Conservation (phyloP, 768 basidiomycete genomes). For the Thelephora ganbajun region DNA sequence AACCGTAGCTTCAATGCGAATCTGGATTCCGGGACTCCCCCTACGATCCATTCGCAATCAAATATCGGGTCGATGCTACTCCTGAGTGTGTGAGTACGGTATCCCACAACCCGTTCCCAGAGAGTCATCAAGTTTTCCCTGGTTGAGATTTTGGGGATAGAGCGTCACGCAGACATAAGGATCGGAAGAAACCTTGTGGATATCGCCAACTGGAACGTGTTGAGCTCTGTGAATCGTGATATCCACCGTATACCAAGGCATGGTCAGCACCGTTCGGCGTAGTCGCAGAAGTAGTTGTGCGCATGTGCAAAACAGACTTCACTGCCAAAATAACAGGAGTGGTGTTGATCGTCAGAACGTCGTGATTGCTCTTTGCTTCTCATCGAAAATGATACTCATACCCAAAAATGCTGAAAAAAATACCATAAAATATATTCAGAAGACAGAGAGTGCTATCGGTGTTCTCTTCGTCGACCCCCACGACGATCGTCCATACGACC, state of each 20-base stretch:
- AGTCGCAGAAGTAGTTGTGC: too few species aligned
- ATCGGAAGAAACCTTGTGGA: conserved; percentile 15
- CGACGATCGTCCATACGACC: not conserved
- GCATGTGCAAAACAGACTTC: too few species aligned
- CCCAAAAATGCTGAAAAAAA: too few species aligned
- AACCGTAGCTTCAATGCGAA: conserved; percentile 12
- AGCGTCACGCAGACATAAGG: conserved; percentile 14
- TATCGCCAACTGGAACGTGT: conserved; percentile 13
- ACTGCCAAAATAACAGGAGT: too few species aligned
- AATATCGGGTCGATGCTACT: conserved; percentile 13
- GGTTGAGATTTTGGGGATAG: not conserved
- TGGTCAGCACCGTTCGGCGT: too few species aligned
- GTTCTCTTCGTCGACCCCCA: not conserved
- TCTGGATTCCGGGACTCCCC: conserved; percentile 13
- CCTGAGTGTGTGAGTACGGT: conserved; percentile 14
- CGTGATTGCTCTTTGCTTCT: too few species aligned
- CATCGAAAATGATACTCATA: too few species aligned
- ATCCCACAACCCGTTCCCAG: conserved; percentile 5
- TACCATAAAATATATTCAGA: too few species aligned
- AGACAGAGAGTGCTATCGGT: not conserved
- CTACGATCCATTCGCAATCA: conserved; percentile 14
- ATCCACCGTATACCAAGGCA: conserved; percentile 10
- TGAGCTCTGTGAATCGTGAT: conserved; percentile 11
- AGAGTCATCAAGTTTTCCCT: conserved; percentile 1
- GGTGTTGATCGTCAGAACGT: too few species aligned